Evolutionary conservation across 257 asterid genomes (phyloP).

Genomic region (Ehretia macrophylla): DNA sequence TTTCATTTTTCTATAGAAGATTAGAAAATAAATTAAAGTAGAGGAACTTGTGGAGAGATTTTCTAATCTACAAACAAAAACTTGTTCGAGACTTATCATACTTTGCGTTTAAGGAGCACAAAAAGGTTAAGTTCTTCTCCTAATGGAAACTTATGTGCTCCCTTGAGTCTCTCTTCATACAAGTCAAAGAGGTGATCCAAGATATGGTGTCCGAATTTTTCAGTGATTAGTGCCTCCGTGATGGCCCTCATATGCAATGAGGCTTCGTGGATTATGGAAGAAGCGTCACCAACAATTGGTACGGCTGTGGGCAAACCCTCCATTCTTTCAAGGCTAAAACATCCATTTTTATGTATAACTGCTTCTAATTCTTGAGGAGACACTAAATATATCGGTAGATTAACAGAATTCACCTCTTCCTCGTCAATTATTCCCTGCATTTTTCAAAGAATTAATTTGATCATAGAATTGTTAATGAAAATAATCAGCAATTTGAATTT

Average conservation of each 20-base stretch:
- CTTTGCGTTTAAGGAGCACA: not conserved
- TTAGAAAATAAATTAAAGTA: no score
- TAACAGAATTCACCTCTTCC: not conserved
- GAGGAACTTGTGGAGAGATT: no score
- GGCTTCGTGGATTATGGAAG: not conserved
- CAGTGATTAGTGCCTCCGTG: not conserved
- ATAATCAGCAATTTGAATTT: no score
- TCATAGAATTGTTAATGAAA: no score
- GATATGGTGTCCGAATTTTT: not conserved
- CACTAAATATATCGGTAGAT: not conserved
- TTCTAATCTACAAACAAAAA: no score
- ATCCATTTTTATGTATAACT: not conserved
- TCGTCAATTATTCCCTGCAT: not conserved
- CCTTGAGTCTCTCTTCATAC: not conserved
- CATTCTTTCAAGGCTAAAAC: constrained; percentile 37
- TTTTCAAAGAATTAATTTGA: no score
- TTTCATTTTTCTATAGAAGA: no score
- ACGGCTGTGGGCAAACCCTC: constrained; percentile 9
- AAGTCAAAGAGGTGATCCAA: constrained; percentile 1
- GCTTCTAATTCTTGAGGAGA: not conserved
- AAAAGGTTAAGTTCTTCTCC: not conserved
- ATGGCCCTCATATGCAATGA: not conserved
- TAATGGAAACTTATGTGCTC: not conserved
- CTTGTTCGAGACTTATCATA: no score
- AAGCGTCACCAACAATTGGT: not conserved